Evolutionary conservation across 208 protist genomes (phyloP).

Genomic region (Trypanosoma melophagium): DNA sequence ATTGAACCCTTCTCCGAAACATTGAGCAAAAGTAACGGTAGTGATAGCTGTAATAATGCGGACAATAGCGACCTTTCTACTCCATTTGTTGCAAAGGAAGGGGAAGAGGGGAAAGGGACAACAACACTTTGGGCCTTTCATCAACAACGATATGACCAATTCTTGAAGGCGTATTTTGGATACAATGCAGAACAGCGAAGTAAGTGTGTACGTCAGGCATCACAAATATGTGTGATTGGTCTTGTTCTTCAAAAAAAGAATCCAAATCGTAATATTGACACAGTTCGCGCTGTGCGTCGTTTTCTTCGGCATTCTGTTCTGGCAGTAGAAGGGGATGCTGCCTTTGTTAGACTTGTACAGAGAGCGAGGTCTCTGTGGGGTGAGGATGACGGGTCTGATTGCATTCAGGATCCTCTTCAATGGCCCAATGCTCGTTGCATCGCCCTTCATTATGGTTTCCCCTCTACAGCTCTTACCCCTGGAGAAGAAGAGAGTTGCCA

Average conservation of each 20-base stretch:
- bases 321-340: slow-evolving; percentile 79
- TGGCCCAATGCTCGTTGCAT: slow-evolving; percentile 81
- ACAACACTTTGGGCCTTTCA: slow-evolving; percentile 37
- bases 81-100: not conserved
- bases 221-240: slow-evolving; percentile 66
- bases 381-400: slow-evolving; percentile 2
- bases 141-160: slow-evolving; percentile 59
- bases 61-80: not conserved
- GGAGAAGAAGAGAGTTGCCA: not conserved
- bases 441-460: slow-evolving; percentile 74
- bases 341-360: slow-evolving; percentile 65
- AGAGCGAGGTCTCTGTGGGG: slow-evolving; percentile 23
- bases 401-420: slow-evolving; percentile 25
- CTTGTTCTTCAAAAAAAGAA: slow-evolving; percentile 25
- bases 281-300: slow-evolving; percentile 36
- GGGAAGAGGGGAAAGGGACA: not conserved
- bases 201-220: slow-evolving; percentile 45
- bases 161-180: slow-evolving; percentile 70
- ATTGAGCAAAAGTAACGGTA: not conserved
- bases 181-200: slow-evolving; percentile 39
- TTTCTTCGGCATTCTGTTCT: slow-evolving; percentile 78
- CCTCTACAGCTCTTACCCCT: not conserved
- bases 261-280: slow-evolving; percentile 16
- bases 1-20: not conserved
- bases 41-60: slow-evolving; percentile 1